Conservation (phyloP, 331 rosid species). For the Dryas integrifolia region DNA sequence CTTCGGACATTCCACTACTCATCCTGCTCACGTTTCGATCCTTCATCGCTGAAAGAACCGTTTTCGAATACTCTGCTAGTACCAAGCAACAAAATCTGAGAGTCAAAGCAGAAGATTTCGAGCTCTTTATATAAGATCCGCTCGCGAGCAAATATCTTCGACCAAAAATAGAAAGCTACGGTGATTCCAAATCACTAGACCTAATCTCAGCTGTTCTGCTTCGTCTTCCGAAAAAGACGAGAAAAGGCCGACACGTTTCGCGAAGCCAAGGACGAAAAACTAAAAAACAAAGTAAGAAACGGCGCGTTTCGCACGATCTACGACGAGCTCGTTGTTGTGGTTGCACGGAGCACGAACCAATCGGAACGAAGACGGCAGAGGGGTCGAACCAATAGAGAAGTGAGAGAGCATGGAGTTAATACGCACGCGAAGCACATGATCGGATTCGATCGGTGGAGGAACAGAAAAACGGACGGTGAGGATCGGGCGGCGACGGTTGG, state of each 20-base stretch:
- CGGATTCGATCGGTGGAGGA: neutral
- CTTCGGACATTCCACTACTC: constrained; percentile 42
- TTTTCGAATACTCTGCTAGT: neutral
- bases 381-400: constrained; percentile 28
- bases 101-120: neutral
- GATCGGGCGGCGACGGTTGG: constrained; percentile 45
- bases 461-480: constrained; percentile 22
- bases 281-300: neutral
- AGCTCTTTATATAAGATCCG: constrained; percentile 1
- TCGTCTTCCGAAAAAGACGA: too few relatives aligned
- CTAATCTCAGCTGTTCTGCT: neutral
- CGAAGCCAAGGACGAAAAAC: neutral
- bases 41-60: constrained; percentile 33
- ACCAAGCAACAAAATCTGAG: too few relatives aligned
- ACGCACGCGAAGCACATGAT: constrained; percentile 8
- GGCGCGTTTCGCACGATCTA: constrained; percentile 17
- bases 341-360: constrained; percentile 20
- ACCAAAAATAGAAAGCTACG: too few relatives aligned
- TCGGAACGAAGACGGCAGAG: constrained; percentile 33
- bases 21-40: constrained; percentile 29
- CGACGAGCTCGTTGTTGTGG: constrained; percentile 2
- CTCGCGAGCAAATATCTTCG: too few relatives aligned
- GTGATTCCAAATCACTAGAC: neutral
- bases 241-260: constrained; percentile 9
- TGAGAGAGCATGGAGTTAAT: constrained; percentile 6